phyloP scores from a whole-genome alignment of 139 green algal species.

The Yamagishiella unicocca region DNA sequence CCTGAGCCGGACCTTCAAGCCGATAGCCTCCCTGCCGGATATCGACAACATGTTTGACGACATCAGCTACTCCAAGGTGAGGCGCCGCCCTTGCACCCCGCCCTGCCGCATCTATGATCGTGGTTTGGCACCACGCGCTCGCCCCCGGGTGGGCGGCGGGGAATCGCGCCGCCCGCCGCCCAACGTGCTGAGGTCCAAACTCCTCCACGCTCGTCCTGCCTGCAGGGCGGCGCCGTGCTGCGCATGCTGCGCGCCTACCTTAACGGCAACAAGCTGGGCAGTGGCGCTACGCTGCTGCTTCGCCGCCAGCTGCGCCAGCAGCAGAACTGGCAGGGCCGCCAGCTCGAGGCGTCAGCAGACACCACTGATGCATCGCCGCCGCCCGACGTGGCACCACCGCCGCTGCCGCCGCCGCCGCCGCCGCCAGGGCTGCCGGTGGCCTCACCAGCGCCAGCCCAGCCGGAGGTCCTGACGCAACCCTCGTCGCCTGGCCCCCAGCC shows the following conservation, averaged over 20 bases:
- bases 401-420: not conserved
- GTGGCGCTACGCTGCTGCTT: not conserved
- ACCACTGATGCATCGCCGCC: not conserved
- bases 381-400: not conserved
- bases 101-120: too few relatives aligned
- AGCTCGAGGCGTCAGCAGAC: not conserved
- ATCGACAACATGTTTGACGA: constrained; percentile 77
- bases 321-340: not conserved
- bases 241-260: constrained; percentile 91
- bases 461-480: too few relatives aligned
- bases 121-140: too few relatives aligned
- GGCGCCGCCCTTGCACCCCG: not conserved
- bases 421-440: not conserved
- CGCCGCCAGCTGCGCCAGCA: not conserved
- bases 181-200: too few relatives aligned
- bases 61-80: constrained; percentile 59
- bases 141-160: too few relatives aligned
- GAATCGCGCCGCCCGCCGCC: too few relatives aligned
- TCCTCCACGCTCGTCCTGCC: too few relatives aligned
- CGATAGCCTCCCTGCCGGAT: constrained; percentile 60
- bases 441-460: not conserved
- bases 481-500: too few relatives aligned
- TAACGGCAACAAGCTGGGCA: constrained; percentile 42
- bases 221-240: constrained; percentile 88
- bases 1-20: constrained; percentile 47